Percentiles rank a stretch among this genome's conserved stretches.
Conservation (phyloP, 164 flowering plant genomes). For the Buxus sempervirens region DNA sequence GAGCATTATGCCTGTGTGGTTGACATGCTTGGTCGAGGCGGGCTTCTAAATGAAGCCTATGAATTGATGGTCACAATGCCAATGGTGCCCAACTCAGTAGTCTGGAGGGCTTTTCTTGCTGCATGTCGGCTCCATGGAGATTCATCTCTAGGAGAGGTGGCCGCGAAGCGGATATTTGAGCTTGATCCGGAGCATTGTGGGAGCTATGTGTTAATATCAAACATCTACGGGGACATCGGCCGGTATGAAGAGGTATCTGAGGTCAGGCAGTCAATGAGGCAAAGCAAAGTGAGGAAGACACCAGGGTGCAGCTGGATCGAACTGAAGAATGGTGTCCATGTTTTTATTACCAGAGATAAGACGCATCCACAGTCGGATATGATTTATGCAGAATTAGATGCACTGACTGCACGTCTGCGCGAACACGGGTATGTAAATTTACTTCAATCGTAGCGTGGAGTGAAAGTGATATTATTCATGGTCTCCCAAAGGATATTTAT, state of each 20-base stretch:
- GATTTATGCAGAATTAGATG: conserved; percentile 38
- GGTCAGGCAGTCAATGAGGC: conserved; percentile 51
- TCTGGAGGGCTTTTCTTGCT: conserved; percentile 63
- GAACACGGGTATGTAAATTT: conserved; percentile 37
- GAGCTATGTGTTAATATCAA: conserved; percentile 66
- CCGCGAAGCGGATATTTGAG: conserved; percentile 37
- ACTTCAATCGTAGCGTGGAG: too few species aligned
- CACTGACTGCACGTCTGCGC: conserved; percentile 33
- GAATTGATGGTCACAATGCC: conserved; percentile 40
- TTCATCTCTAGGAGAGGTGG: conserved; percentile 44
- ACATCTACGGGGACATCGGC: conserved; percentile 54
- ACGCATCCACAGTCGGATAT: conserved; percentile 40
- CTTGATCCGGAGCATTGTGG: conserved; percentile 68
- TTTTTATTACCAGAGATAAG: conserved; percentile 48
- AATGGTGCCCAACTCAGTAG: conserved; percentile 43
- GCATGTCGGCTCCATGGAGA: conserved; percentile 57
- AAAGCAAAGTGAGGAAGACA: conserved; percentile 47
- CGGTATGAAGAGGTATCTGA: conserved; percentile 50
- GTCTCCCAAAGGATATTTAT: too few species aligned
- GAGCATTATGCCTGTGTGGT: conserved; percentile 66
- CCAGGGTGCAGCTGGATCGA: conserved; percentile 88
- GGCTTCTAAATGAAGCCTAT: conserved; percentile 48
- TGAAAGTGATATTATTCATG: too few species aligned
- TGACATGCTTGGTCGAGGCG: conserved; percentile 75
- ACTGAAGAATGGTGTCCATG: conserved; percentile 49